Evolutionary conservation across 805 yeast species (phyloP), one percentile per base, ranked within the genome.

Genomic region (Blastobotrys chiropterorum): DNA sequence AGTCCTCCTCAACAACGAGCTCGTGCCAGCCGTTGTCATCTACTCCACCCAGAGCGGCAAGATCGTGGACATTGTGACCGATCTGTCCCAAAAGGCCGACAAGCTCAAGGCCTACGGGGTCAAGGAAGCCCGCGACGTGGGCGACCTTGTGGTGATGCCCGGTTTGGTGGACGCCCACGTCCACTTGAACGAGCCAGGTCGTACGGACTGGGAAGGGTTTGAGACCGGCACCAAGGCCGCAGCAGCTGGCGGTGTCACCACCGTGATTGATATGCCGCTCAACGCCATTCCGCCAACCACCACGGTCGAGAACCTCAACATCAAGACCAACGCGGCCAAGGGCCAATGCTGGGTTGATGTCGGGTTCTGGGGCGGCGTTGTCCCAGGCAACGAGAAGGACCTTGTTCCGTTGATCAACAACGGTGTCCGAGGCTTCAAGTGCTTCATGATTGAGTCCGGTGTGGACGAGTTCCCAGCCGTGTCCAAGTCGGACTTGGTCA

Each of bases 121-220:
- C 20, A 26, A 21, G 19, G 49, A 39, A 14, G 46, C 49, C 38
- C 20, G 82, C 42, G 74, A 82, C 56, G 81, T 83, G 3, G 73
- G 85, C 2, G 89, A 90, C 0, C 66, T 72, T 17, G 79, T 78
- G 31, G 76, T 90, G 11, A 72, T 92, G 73, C 97, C 98, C 0
- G 98, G 98, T 0, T 75, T 90, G 30, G 95, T 90, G 2, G 98
- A 90, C 63, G 79, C 96, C 3, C 98, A 90, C 67, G 98, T 90
- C 21, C 98, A 90, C 63, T 72, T 90, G 59, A 92, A 92, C 67
- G 98, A 92, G 61, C 97, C 98, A 0, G 98, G 98, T n/a, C 74
- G 97, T 60, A 90, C 97, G 0, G 96, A 90, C 56, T 90, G 98
- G 98, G 98, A 90, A 68, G 98, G 98, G 1, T 90, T 92, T 66